Conservation (phyloP, 768 basidiomycete species). For the Rhizopogon vulgaris region DNA sequence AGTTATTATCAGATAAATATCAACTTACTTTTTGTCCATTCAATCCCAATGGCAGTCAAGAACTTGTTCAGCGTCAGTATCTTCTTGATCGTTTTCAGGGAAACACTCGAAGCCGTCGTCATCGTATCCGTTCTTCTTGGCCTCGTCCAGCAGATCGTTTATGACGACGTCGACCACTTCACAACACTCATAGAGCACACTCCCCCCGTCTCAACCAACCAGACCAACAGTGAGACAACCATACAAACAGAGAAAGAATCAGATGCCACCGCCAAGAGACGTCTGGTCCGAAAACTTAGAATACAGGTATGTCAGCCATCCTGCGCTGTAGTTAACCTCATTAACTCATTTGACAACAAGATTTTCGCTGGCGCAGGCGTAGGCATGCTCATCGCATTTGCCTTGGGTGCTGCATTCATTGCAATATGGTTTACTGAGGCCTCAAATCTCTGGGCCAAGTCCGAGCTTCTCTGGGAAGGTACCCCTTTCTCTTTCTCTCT, state of each 20-base stretch:
- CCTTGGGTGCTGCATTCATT: slow-evolving; percentile 88
- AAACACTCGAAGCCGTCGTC: slow-evolving; percentile 88
- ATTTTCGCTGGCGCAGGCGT: slow-evolving; percentile 69
- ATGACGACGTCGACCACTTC: slow-evolving; percentile 25
- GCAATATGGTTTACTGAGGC: slow-evolving; percentile 94
- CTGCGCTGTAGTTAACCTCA: background rate
- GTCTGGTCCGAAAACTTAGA: slow-evolving; percentile 61
- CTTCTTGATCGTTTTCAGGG: slow-evolving; percentile 95
- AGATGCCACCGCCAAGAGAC: slow-evolving; percentile 28
- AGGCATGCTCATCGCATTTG: slow-evolving; percentile 74
- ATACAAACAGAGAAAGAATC: slow-evolving; percentile 19
- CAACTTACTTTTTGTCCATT: too few relatives aligned
- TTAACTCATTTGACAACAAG: slow-evolving; percentile 25
- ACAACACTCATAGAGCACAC: background rate
- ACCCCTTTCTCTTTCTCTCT: slow-evolving; percentile 21
- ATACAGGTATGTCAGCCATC: slow-evolving; percentile 40
- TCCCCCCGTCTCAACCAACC: background rate
- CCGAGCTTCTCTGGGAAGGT: slow-evolving; percentile 95
- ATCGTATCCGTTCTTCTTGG: slow-evolving; percentile 89
- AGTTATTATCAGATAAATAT: background rate
- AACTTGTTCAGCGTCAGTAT: slow-evolving; percentile 86
- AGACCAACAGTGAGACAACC: slow-evolving; percentile 4
- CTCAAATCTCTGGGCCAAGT: slow-evolving; percentile 72
- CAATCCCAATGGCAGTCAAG: slow-evolving; percentile 44
- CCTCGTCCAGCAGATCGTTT: slow-evolving; percentile 81